Base-by-base conservation (phyloP, 352 stramenopile species). In the Aphanomyces stellatus region DNA sequence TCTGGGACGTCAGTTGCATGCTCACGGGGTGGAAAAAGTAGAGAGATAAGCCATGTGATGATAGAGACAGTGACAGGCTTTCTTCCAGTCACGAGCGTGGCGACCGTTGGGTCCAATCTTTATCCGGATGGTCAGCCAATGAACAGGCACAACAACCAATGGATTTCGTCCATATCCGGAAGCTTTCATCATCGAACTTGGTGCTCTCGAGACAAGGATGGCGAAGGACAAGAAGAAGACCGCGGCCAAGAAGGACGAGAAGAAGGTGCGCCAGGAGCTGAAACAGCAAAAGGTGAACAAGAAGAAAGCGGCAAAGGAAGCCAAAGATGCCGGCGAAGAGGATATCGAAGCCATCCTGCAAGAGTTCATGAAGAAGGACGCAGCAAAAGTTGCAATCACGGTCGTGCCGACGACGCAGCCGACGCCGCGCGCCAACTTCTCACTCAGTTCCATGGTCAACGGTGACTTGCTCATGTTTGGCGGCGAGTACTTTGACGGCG, bases 401-500 rank as follows among this genome's bases (percentile, higher is more conserved):
- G 67, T 93, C 15, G 81, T 89, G 33, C 53, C 69, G 6, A 65
- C 68, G 51, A 37, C 70, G 27, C 85, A 92, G 67, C 85, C 85
- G 24, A 77, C 76, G 24, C 83, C 83, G 30, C 77, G 85, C 51
- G 80, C 83, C 56, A 92, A 94, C 57, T 94, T 94, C 53, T 87
- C 81, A 30, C 76, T 94, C 53, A 88, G 81, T 22, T 77, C 80
- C 43, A 76, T 94, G 30, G 73, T 76, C 1, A 87, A 65, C 6
- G 51, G 46, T 24, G 87, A 88, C 51, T 85, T 97, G 72, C 70
- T 97, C 59, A 75, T 98, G 43, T 99, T 99, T 75, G 97, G 97
- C 37, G 97, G 97, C 51, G 97, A 99, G 78, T 98, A 97, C 76
- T 99, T 96, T 74, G 91, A 99, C 74, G 97, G 97, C 42, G 88